Conservation (phyloP, 768 basidiomycete genomes). For the Neoboletus magnificus region DNA sequence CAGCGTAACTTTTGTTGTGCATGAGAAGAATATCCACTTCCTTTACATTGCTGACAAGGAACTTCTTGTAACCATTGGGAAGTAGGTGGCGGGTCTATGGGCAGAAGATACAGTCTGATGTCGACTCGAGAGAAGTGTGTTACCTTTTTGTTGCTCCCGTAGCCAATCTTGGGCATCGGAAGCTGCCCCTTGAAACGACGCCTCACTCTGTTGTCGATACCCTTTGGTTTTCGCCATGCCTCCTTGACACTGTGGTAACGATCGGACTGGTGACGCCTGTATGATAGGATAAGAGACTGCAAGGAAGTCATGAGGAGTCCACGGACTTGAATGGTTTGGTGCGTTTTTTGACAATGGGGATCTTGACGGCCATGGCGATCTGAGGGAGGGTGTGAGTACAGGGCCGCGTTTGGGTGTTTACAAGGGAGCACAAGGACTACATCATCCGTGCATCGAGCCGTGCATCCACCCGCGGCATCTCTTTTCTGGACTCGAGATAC, state of each 20-base stretch:
- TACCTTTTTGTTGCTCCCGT: conserved; percentile 83
- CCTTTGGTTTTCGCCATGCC: conserved; percentile 99
- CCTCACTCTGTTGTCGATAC: conserved; percentile 98
- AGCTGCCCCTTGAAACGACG: conserved; percentile 93
- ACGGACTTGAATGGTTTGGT: conserved; percentile 94
- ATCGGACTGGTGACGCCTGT: conserved; percentile 96
- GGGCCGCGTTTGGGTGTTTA: neutral
- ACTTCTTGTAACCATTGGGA: conserved; percentile 94
- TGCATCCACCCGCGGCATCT: conserved; percentile 22
- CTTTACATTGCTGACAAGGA: conserved; percentile 89
- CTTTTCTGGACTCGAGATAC: neutral
- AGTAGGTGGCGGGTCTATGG: conserved; percentile 86
- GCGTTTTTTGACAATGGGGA: conserved; percentile 92
- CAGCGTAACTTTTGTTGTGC: conserved; percentile 96
- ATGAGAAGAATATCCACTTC: conserved; percentile 95
- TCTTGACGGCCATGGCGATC: conserved; percentile 46
- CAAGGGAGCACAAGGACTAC: neutral
- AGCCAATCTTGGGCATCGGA: conserved; percentile 90
- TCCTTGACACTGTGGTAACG: conserved; percentile 97
- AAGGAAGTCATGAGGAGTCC: neutral
- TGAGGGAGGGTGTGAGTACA: conserved; percentile 20
- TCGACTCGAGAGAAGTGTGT: conserved; percentile 19
- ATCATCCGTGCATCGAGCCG: conserved; percentile 21
- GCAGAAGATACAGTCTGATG: conserved; percentile 2
- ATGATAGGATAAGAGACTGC: conserved; percentile 12